phyloP scores from a whole-genome alignment of 2,329 filamentous ascomycete species.

The Lachnellula arida region DNA sequence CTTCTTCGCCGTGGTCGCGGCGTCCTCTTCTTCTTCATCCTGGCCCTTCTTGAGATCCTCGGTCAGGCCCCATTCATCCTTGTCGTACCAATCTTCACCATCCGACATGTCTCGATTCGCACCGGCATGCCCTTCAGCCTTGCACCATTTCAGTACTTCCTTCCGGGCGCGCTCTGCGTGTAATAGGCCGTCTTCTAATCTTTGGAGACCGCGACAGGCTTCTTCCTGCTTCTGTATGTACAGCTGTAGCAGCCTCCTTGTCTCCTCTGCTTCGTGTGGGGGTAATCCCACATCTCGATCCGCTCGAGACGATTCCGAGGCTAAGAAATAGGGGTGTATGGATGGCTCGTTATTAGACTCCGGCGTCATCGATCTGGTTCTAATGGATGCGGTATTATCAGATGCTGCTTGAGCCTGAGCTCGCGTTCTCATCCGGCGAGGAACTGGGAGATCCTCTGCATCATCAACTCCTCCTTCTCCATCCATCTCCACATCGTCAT shows the following conservation, averaged over 20 bases:
- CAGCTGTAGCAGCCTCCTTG: slow-evolving; percentile 65
- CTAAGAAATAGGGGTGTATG: slow-evolving; percentile 70
- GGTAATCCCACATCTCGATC: slow-evolving; percentile 71
- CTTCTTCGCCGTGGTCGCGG: slow-evolving; percentile 44
- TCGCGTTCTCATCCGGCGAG: slow-evolving; percentile 51
- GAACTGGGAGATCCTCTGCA: slow-evolving; percentile 38
- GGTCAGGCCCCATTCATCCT: slow-evolving; percentile 70
- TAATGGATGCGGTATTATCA: slow-evolving; percentile 31
- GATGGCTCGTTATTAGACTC: slow-evolving; percentile 46
- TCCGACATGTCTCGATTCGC: slow-evolving; percentile 70
- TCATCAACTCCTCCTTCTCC: slow-evolving; percentile 29
- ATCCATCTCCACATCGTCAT: slow-evolving; percentile 11
- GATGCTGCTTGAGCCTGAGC: slow-evolving; percentile 44
- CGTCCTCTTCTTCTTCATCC: slow-evolving; percentile 77
- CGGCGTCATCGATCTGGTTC: slow-evolving; percentile 35
- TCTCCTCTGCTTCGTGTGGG: slow-evolving; percentile 70
- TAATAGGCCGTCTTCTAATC: slow-evolving; percentile 65
- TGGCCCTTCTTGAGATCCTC: slow-evolving; percentile 77
- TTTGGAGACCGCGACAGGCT: slow-evolving; percentile 65
- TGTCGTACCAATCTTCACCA: slow-evolving; percentile 86
- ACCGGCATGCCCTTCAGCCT: slow-evolving; percentile 69
- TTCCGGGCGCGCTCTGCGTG: slow-evolving; percentile 67
- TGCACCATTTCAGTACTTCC: slow-evolving; percentile 69
- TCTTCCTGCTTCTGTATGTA: slow-evolving; percentile 87
- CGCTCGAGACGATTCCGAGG: slow-evolving; percentile 55